A percentile compares a stretch with the other conserved stretches of the same genome.
Conservation (phyloP, 148 eudicot genomes). For the Camellia granthamiana region DNA sequence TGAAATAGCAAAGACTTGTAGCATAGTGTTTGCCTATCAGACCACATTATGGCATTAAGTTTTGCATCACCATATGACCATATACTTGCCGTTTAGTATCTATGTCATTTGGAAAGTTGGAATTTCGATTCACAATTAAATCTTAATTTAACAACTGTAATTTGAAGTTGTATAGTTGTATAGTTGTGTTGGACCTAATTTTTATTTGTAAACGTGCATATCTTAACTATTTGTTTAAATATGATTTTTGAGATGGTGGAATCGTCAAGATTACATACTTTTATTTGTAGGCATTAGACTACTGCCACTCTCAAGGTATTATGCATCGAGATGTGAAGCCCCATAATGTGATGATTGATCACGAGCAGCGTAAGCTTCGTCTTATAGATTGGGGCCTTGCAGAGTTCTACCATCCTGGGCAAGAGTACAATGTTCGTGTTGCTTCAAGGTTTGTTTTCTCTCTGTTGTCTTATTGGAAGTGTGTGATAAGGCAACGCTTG, state of each 20-base stretch:
- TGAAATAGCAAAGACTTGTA: too few species aligned
- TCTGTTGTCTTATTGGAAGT: not conserved
- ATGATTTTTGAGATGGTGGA: not conserved
- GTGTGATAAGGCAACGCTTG: not conserved
- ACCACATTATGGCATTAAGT: too few species aligned
- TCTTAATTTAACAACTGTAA: not conserved
- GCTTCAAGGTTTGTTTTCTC: constrained; percentile 75
- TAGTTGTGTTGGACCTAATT: not conserved
- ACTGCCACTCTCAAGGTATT: constrained; percentile 93
- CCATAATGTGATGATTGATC: constrained; percentile 97
- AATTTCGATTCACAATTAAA: too few species aligned
- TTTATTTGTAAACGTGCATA: not conserved
- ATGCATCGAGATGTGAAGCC: constrained; percentile 98
- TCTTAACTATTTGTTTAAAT: not conserved
- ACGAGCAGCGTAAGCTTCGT: constrained; percentile 87
- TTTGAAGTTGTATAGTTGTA: not conserved
- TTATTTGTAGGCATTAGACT: constrained; percentile 70
- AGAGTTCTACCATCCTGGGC: constrained; percentile 88
- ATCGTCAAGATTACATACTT: not conserved
- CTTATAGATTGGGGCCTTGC: constrained; percentile 97
- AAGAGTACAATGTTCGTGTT: constrained; percentile 93
- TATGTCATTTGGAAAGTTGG: not conserved
- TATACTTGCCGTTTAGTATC: too few species aligned
- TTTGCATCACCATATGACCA: too few species aligned
- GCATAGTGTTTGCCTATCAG: too few species aligned